These are phyloP conservation scores for Crinitomyces ghanaensis DNA, from an alignment of 805 yeast genomes.

Conservation along the genomic window DNA sequence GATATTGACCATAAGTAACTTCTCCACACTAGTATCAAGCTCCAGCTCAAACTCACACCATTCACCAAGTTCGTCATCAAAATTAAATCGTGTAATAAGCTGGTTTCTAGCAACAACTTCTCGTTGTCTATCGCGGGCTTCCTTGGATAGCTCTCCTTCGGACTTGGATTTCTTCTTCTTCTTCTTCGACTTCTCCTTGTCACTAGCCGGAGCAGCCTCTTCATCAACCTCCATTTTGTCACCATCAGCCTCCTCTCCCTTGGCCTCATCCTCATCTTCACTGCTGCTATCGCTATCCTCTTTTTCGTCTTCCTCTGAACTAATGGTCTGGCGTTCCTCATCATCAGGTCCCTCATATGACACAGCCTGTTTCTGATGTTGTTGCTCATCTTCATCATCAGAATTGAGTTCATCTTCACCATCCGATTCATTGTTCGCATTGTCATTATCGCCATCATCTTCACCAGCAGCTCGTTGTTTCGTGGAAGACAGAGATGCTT, in stretches of 20 bases:
- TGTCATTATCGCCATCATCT: conserved; percentile 27
- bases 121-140: conserved; percentile 75
- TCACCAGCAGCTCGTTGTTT: conserved; percentile 25
- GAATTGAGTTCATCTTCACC: conserved; percentile 42
- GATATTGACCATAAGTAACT: conserved; percentile 92
- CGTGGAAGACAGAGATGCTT: conserved; percentile 23
- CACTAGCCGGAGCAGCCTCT: conserved; percentile 17
- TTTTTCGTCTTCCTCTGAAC: too few relatives aligned
- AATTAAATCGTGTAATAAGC: conserved; percentile 68
- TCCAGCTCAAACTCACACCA: conserved; percentile 91
- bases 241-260: conserved; percentile 24
- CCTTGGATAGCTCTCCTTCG: conserved; percentile 34
- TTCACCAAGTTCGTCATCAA: conserved; percentile 76
- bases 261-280: conserved; percentile 23
- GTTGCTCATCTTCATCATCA: conserved; percentile 14
- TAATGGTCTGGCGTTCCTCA: too few relatives aligned
- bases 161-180: conserved; percentile 16
- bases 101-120: conserved; percentile 66
- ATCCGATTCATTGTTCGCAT: conserved; percentile 48
- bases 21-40: conserved; percentile 75
- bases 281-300: too few relatives aligned
- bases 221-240: conserved; percentile 38
- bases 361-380: conserved; percentile 68
- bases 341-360: conserved; percentile 94
- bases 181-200: too few relatives aligned